Evolutionary conservation across 2,329 filamentous ascomycete species (phyloP), one percentile per base, ranked within the genome.

Genomic region (Orbilia ellipsospora): DNA sequence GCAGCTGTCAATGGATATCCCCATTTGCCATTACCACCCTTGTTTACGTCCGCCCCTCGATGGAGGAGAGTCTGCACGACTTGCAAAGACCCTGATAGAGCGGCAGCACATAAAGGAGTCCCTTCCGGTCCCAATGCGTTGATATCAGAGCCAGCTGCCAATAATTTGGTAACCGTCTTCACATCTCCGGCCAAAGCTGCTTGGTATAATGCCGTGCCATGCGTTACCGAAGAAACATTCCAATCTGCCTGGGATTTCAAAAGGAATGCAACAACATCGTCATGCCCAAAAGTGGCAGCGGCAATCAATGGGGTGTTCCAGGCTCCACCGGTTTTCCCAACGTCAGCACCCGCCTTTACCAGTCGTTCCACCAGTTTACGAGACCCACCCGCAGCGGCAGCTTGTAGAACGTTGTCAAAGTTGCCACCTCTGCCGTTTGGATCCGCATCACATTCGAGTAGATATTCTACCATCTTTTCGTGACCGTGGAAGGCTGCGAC

Each of bases 361-460:
- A 78, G 68, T 31, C 67, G 45, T 40, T 74, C 52, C 2, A 78
- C 76, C 20, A 78, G 44, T 23, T 67, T 70, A 26, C 65, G 23
- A 15, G 68, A 54, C 12, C 77, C 76, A 8, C 56, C 42, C n/a
- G 26, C 51, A 4, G 78, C 56, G 8, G 79, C 78, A 8, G 72
- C 73, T 23, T 79, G 77, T 12, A 81, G 64, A n/a, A 78, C 78
- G 20, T 54, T 78, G 7, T 73, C 79, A 62, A 77, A 77, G 18
- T 66, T 7, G 5, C 78, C 77, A 31, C 81, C 78, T 10, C 60
- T 18, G 10, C 59, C 57, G 31, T 80, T 77, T 13, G 81, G 78
- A 50, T 81, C 76, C 16, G 78, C 80, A n/a, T 79, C 80, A 4
- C 60, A 68, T n/a, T 76, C 64, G n/a, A 82, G 57, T 1, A 84